A percentile compares a stretch with the other conserved stretches of the same genome.
These are phyloP conservation scores for Blepharisma undulans DNA, from an alignment of 169 alveolate species.

Conservation along the genomic window DNA sequence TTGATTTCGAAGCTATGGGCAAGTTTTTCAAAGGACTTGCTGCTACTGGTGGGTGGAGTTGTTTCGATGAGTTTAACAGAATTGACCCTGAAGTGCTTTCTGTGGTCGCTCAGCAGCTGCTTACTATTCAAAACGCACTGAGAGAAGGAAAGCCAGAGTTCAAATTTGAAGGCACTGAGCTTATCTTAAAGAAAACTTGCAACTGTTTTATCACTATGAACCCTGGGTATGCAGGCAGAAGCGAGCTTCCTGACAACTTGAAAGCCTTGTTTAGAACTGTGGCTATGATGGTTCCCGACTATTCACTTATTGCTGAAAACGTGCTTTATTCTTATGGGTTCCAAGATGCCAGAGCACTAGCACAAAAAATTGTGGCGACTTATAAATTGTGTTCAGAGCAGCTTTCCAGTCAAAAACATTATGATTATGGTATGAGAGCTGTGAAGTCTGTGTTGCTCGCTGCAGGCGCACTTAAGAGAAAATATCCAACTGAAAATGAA, in stretches of 20 bases:
- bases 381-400: slow-evolving; percentile 88
- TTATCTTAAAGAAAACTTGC: slow-evolving; percentile 74
- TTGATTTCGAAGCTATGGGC: slow-evolving; percentile 84
- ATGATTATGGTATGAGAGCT: slow-evolving; percentile 91
- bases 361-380: slow-evolving; percentile 84
- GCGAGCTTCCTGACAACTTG: slow-evolving; percentile 86
- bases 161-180: slow-evolving; percentile 86
- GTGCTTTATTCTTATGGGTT: slow-evolving; percentile 87
- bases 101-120: slow-evolving; percentile 86
- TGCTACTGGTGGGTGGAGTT: slow-evolving; percentile 89
- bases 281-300: slow-evolving; percentile 91
- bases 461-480: slow-evolving; percentile 83
- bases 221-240: slow-evolving; percentile 90
- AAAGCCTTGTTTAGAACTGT: slow-evolving; percentile 86
- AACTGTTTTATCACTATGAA: slow-evolving; percentile 88
- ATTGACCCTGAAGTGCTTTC: slow-evolving; percentile 90
- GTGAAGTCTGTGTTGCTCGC: slow-evolving; percentile 88
- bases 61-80: slow-evolving; percentile 91
- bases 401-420: slow-evolving; percentile 81
- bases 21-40: slow-evolving; percentile 91
- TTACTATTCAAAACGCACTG: slow-evolving; percentile 78
- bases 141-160: slow-evolving; percentile 80
- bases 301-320: slow-evolving; percentile 83
- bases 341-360: slow-evolving; percentile 79
- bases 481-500: slow-evolving; percentile 74